Evolutionary conservation across 2,329 filamentous ascomycete genomes (phyloP).

Genomic region (Xylariomycetidae sp.): DNA sequence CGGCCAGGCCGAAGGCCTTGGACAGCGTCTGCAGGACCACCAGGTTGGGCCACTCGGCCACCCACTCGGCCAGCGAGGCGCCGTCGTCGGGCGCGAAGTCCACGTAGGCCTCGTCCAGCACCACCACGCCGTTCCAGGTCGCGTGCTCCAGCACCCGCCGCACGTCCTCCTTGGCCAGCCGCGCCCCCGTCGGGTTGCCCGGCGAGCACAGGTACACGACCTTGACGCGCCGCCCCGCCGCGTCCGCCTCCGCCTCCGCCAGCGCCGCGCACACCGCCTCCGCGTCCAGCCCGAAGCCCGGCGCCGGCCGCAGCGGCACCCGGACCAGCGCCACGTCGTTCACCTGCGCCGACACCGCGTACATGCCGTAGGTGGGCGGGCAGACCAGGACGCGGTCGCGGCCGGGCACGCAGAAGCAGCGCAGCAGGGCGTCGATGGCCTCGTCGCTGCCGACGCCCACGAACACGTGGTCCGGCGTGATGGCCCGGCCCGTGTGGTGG

Average conservation of each 20-base stretch:
- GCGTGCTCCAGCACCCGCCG: slow-evolving; percentile 71
- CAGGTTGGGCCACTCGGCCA: slow-evolving; percentile 86
- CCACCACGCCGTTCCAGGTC: slow-evolving; percentile 90
- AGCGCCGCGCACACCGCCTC: slow-evolving; percentile 62
- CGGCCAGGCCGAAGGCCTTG: slow-evolving; percentile 93
- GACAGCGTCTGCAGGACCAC: slow-evolving; percentile 98
- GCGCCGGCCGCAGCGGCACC: slow-evolving; percentile 70
- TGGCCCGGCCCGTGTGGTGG: slow-evolving; percentile 64
- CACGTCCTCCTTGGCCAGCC: slow-evolving; percentile 72
- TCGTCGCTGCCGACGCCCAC: slow-evolving; percentile 95
- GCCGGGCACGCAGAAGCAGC: slow-evolving; percentile 86
- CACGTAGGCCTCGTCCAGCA: slow-evolving; percentile 92
- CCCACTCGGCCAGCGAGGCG: slow-evolving; percentile 84
- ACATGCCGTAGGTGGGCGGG: slow-evolving; percentile 98
- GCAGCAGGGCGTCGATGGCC: slow-evolving; percentile 88
- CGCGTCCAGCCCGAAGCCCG: slow-evolving; percentile 69
- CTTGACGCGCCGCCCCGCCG: too few relatives aligned
- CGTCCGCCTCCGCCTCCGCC: slow-evolving; percentile 42
- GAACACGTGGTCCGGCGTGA: slow-evolving; percentile 81
- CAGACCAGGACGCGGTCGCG: slow-evolving; percentile 89
- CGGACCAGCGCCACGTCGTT: slow-evolving; percentile 86
- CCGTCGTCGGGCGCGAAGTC: slow-evolving; percentile 79
- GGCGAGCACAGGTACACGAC: slow-evolving; percentile 89
- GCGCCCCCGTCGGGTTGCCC: slow-evolving; percentile 83
- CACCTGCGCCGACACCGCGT: slow-evolving; percentile 85